A percentile compares a stretch with the other conserved stretches of the same genome.
Conservation (phyloP, 768 basidiomycete genomes). For the Kwoniella sp. region DNA sequence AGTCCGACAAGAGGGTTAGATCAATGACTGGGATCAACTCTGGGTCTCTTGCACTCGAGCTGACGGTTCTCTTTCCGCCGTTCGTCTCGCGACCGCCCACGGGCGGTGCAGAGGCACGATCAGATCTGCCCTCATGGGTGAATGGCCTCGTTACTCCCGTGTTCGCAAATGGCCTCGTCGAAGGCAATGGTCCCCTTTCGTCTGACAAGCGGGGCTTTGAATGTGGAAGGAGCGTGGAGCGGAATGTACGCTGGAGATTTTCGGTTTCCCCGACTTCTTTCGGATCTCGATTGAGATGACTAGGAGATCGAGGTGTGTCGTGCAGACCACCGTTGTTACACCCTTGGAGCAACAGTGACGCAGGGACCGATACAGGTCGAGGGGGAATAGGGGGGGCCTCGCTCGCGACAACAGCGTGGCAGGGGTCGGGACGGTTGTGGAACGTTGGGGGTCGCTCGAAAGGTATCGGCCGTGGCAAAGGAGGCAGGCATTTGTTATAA, state of each 20-base stretch:
- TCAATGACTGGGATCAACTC: conserved; percentile 11
- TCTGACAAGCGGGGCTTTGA: conserved; percentile 14
- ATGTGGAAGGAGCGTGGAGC: conserved; percentile 12
- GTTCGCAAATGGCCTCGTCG: too few species aligned
- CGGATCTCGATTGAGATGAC: background rate
- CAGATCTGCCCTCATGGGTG: too few species aligned
- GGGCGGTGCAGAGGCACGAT: too few species aligned
- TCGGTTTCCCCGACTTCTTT: too few species aligned
- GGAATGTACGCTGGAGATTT: background rate
- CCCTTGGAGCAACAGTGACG: background rate
- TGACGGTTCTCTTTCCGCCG: too few species aligned
- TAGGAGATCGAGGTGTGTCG: background rate
- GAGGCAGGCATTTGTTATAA: conserved; percentile 10
- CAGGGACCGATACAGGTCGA: conserved; percentile 12
- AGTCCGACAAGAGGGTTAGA: background rate
- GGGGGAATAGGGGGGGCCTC: conserved; percentile 7
- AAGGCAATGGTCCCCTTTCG: background rate
- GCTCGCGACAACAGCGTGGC: too few species aligned
- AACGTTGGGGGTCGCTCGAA: background rate
- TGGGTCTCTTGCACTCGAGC: too few species aligned
- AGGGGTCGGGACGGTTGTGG: background rate
- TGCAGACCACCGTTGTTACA: too few species aligned
- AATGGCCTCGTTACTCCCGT: too few species aligned
- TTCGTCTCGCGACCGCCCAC: too few species aligned
- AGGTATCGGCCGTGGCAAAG: conserved; percentile 6